phyloP scores from a whole-genome alignment of 441 rosid species.

The Pelargonium myrrhifolium region DNA sequence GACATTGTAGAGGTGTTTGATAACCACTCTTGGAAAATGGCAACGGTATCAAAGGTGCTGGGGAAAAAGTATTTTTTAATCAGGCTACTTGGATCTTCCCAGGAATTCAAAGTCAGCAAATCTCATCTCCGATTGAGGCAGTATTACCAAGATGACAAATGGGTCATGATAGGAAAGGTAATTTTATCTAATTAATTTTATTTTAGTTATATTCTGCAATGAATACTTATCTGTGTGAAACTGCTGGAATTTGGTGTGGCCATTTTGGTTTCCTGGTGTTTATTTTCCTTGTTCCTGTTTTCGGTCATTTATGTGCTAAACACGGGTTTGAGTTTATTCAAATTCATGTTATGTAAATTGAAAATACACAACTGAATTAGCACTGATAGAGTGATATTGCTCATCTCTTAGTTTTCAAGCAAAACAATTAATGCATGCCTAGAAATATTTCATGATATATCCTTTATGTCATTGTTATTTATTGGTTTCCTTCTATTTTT shows the following conservation, averaged over 20 bases:
- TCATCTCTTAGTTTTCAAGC: neutral
- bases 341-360: neutral
- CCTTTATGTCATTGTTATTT: neutral
- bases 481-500: constrained; percentile 10
- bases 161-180: constrained; percentile 74
- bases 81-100: constrained; percentile 55
- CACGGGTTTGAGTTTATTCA: neutral
- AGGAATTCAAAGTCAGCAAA: constrained; percentile 43
- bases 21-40: constrained; percentile 67
- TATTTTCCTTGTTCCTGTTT: neutral
- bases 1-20: constrained; percentile 73
- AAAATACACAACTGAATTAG: neutral
- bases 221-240: neutral
- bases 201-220: neutral
- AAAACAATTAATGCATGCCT: neutral
- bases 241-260: neutral
- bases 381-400: neutral
- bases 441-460: neutral
- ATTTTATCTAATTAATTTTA: constrained; percentile 10
- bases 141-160: constrained; percentile 57
- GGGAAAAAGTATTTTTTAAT: constrained; percentile 37
- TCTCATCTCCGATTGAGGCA: constrained; percentile 50
- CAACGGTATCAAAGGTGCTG: constrained; percentile 44
- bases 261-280: neutral
- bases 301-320: neutral